A percentile compares a stretch with the other conserved stretches of the same genome.
Conservation (phyloP, 1,284 basidiomycete genomes). For the Ceratobasidium sp. region DNA sequence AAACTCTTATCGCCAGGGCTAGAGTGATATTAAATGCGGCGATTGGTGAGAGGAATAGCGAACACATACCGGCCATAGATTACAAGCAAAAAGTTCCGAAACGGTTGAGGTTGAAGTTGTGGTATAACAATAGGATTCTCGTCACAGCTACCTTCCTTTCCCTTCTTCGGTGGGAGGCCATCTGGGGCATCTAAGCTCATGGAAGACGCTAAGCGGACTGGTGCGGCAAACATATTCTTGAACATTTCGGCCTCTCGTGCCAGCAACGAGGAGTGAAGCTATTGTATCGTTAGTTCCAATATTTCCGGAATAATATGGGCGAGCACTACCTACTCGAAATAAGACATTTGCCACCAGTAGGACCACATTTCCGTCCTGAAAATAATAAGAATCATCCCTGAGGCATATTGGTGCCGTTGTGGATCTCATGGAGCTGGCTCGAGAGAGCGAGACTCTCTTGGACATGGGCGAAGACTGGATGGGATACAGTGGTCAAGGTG, state of each 20-base stretch:
- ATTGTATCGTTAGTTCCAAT: background rate
- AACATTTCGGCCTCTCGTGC: conserved; percentile 26
- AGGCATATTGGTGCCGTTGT: background rate
- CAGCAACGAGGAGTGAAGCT: conserved; percentile 29
- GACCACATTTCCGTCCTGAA: conserved; percentile 21
- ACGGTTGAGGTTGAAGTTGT: conserved; percentile 12
- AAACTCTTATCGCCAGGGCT: conserved; percentile 23
- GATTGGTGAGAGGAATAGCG: background rate
- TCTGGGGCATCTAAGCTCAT: background rate
- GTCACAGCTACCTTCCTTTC: conserved; percentile 21
- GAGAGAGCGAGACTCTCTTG: background rate
- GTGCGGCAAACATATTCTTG: conserved; percentile 19
- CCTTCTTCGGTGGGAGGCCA: background rate
- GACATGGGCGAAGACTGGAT: background rate
- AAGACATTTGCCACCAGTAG: conserved; percentile 23
- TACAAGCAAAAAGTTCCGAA: conserved; percentile 19
- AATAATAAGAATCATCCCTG: conserved; percentile 22
- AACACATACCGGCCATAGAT: conserved; percentile 27
- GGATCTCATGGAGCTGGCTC: background rate
- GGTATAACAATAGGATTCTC: conserved; percentile 27
- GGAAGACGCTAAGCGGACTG: background rate
- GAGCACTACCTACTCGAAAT: conserved; percentile 8
- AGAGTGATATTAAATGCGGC: background rate
- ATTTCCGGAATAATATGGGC: background rate
- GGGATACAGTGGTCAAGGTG: background rate